Conservation (phyloP, 2,329 filamentous ascomycete species). For the Penicillium fuscoglaucum region DNA sequence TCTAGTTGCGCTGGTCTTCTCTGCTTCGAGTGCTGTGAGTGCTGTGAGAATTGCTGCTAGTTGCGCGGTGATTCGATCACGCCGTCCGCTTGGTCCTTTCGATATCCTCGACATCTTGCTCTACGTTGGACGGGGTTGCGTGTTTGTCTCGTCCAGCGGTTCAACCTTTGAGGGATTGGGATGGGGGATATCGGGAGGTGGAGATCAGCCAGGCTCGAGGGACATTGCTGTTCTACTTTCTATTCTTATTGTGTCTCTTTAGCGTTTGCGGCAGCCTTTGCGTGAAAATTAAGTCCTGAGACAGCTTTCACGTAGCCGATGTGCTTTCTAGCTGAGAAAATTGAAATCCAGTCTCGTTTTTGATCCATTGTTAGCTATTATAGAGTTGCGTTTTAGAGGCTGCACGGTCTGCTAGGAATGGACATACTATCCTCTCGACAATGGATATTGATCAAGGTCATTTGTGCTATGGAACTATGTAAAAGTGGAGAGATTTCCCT, state of each 20-base stretch:
- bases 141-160: background rate
- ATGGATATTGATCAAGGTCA: background rate
- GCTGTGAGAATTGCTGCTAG: conserved; percentile 36
- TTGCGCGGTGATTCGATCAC: background rate
- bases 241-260: background rate
- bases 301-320: background rate
- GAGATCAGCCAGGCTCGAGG: background rate
- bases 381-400: background rate
- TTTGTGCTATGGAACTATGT: background rate
- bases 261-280: background rate
- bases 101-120: background rate
- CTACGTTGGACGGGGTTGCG: background rate
- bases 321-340: background rate
- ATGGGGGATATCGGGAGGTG: background rate
- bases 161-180: background rate
- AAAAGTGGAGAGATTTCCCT: background rate
- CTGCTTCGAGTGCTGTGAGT: conserved; percentile 36
- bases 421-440: too few species aligned
- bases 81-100: background rate
- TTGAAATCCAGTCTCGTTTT: background rate
- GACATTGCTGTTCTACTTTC: background rate
- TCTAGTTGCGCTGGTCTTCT: conserved; percentile 32
- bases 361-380: too few species aligned
- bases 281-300: background rate
- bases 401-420: background rate